Conservation (phyloP, 768 basidiomycete species). For the Macrolepiota fuliginosa region DNA sequence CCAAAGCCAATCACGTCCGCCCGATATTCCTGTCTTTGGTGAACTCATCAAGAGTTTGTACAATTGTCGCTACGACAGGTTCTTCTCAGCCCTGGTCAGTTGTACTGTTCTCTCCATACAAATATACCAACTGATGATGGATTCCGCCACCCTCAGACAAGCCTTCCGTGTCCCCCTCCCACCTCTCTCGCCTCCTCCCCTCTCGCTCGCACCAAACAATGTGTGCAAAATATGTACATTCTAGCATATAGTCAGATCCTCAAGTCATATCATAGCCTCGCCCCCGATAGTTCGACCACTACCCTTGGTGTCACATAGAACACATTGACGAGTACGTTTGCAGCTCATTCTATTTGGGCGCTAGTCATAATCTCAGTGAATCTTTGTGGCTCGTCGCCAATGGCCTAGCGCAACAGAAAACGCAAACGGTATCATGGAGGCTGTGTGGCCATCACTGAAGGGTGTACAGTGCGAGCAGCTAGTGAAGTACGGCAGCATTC, state of each 20-base stretch:
- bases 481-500: constrained; percentile 87
- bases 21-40: constrained; percentile 78
- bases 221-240: constrained; percentile 94
- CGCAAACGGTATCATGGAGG: constrained; percentile 92
- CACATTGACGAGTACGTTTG: constrained; percentile 80
- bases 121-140: not conserved
- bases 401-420: constrained; percentile 87
- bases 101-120: not conserved
- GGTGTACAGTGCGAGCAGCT: constrained; percentile 89
- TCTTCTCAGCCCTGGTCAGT: constrained; percentile 86
- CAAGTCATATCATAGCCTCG: constrained; percentile 86
- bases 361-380: constrained; percentile 52
- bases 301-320: constrained; percentile 87
- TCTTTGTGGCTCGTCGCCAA: constrained; percentile 89
- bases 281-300: constrained; percentile 76
- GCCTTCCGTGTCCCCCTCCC: constrained; percentile 80
- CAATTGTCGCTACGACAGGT: constrained; percentile 92
- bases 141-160: constrained; percentile 82
- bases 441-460: constrained; percentile 67
- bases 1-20: constrained; percentile 83
- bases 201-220: constrained; percentile 88
- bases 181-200: constrained; percentile 77
- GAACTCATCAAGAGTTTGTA: constrained; percentile 86
- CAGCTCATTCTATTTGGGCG: not conserved
- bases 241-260: constrained; percentile 87